Evolutionary conservation across 345 rosid species (phyloP).

Genomic region (Pelargonium nanum): DNA sequence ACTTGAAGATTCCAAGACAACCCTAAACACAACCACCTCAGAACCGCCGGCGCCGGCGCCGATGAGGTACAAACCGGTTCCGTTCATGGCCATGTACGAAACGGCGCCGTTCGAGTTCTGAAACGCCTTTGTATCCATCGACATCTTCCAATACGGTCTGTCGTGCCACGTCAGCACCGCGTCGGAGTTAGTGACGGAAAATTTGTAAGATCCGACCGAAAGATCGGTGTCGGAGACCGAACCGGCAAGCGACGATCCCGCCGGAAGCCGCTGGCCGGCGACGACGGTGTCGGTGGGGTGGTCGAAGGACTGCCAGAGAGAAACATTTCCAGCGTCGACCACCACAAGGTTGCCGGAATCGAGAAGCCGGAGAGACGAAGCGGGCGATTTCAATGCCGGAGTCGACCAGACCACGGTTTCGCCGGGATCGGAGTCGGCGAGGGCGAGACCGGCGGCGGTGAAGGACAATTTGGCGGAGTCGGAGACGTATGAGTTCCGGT

Average conservation of each 20-base stretch:
- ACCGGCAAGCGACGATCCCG: slow-evolving; percentile 3
- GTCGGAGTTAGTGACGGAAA: slow-evolving; percentile 11
- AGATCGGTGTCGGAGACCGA: neutral
- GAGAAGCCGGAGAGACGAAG: slow-evolving; percentile 6
- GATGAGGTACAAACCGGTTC: slow-evolving; percentile 4
- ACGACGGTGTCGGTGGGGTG: slow-evolving; percentile 17
- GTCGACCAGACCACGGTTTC: slow-evolving; percentile 9
- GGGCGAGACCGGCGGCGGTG: slow-evolving; percentile 9
- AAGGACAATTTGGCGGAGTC: slow-evolving; percentile 10
- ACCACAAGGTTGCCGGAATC: slow-evolving; percentile 19
- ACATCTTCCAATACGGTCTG: slow-evolving; percentile 14
- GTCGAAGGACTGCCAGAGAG: slow-evolving; percentile 18
- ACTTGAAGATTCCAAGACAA: neutral
- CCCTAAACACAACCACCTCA: slow-evolving; percentile 1
- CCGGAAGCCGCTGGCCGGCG: slow-evolving; percentile 9
- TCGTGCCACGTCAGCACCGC: slow-evolving; percentile 14
- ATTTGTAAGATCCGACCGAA: slow-evolving; percentile 6
- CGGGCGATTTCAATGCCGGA: slow-evolving; percentile 1
- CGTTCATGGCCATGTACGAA: slow-evolving; percentile 6
- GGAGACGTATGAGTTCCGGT: slow-evolving; percentile 8
- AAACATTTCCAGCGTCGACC: slow-evolving; percentile 6
- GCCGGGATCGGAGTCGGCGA: neutral
- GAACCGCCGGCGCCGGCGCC: slow-evolving; percentile 2
- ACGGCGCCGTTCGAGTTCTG: slow-evolving; percentile 1
- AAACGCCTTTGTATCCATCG: slow-evolving; percentile 2